Conservation (phyloP, 2,329 filamentous ascomycete species). For the Ophiostoma novo-ulmi region DNA sequence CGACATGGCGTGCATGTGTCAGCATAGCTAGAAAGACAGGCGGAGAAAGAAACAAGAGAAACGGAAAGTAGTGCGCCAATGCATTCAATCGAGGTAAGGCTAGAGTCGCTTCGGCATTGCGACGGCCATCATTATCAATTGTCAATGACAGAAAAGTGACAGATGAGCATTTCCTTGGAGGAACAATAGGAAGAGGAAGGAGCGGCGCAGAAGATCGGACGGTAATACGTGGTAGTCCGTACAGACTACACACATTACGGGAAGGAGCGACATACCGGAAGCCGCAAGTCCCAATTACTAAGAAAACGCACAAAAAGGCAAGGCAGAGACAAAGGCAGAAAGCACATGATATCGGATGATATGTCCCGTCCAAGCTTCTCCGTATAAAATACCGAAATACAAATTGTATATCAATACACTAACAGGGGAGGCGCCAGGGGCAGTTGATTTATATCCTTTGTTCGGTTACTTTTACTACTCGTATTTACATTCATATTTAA, state of each 20-base stretch:
- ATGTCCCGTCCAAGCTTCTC: not conserved
- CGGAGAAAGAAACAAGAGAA: not conserved
- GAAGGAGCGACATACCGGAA: constrained; percentile 9
- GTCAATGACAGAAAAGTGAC: not conserved
- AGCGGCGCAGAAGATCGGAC: not conserved
- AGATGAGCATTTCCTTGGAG: not conserved
- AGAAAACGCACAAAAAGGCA: not conserved
- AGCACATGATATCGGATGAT: not conserved
- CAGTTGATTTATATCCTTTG: constrained; percentile 5
- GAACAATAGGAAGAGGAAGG: constrained; percentile 7
- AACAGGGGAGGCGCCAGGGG: constrained; percentile 10
- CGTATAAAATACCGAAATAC: not conserved
- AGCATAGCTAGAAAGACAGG: not conserved
- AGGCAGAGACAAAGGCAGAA: not conserved
- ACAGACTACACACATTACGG: not conserved
- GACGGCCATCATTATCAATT: not conserved
- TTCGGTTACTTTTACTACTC: not conserved
- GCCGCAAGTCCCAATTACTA: not conserved
- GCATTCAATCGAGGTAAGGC: not conserved
- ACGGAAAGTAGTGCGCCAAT: not conserved
- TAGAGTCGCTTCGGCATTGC: not conserved
- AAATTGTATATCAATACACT: constrained; percentile 1
- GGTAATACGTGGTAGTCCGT: not conserved
- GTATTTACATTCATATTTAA: not conserved
- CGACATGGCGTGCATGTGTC: not conserved